A percentile compares a stretch with the other conserved stretches of the same genome.
These are phyloP conservation scores for Populus hybrid DNA, from an alignment of 441 rosid genomes.

Conservation along the genomic window DNA sequence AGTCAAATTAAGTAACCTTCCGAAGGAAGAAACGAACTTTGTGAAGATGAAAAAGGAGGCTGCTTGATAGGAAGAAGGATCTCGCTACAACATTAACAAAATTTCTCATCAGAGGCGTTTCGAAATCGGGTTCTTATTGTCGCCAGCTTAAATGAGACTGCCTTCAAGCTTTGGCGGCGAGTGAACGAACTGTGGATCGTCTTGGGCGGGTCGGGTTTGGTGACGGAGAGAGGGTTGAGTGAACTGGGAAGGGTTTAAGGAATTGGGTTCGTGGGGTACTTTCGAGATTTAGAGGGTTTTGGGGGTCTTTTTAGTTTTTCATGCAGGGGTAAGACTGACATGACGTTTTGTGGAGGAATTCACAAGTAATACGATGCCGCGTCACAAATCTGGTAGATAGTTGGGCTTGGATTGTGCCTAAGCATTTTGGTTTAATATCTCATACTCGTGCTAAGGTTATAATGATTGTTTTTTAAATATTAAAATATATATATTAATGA, in stretches of 20 bases:
- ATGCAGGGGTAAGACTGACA: not conserved
- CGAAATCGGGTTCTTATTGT: not conserved
- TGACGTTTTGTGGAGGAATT: not conserved
- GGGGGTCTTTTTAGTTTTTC: not conserved
- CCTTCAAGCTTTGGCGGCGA: not conserved
- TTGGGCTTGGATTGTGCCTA: not conserved
- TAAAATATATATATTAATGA: no score
- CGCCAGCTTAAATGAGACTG: not conserved
- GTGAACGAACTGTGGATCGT: not conserved
- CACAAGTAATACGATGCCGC: not conserved
- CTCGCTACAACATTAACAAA: not conserved
- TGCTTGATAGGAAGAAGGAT: not conserved
- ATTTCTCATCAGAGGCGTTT: not conserved
- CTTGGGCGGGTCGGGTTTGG: not conserved
- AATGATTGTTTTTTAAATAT: no score
- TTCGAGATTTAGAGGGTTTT: not conserved
- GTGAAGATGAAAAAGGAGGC: not conserved
- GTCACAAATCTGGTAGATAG: not conserved
- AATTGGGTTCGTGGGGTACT: not conserved
- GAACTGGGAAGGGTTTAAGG: not conserved
- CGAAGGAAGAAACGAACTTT: not conserved
- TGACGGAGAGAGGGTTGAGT: not conserved
- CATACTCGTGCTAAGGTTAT: not conserved
- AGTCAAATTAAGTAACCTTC: constrained; percentile 1
- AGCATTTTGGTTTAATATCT: not conserved